Evolutionary conservation across 495 filamentous ascomycete genomes (phyloP).

Genomic region (Hypoxylon rickii): DNA sequence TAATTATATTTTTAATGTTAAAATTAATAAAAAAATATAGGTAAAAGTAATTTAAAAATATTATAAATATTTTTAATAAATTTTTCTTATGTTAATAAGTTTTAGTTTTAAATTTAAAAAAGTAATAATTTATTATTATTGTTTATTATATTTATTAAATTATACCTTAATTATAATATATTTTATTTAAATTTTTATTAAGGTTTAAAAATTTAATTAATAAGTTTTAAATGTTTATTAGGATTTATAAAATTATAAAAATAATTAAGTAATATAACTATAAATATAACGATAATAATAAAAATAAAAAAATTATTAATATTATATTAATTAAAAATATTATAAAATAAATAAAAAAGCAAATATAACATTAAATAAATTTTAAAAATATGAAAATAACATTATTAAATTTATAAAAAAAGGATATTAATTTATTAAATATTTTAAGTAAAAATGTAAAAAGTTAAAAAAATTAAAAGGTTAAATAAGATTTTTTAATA

Average conservation of each 20-base stretch:
- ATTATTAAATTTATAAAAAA: constrained; percentile 8
- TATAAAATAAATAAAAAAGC: not conserved
- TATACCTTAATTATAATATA: not conserved
- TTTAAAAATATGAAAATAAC: not conserved
- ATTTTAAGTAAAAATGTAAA: not conserved
- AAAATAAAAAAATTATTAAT: constrained; percentile 2
- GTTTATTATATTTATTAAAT: not conserved
- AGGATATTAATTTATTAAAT: constrained; percentile 1
- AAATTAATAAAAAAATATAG: not conserved
- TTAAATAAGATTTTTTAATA: not conserved
- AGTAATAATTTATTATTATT: not conserved
- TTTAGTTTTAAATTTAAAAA: not conserved
- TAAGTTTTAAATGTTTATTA: not conserved
- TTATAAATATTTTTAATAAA: constrained; percentile 4
- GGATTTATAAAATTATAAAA: not conserved
- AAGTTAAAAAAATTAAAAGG: not conserved
- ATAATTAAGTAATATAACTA: not conserved
- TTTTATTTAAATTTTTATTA: not conserved
- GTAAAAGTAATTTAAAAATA: not conserved
- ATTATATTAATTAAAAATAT: not conserved
- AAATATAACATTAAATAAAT: constrained; percentile 1
- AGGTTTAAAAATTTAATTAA: not conserved
- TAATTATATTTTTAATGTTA: not conserved
- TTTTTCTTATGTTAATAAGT: constrained; percentile 2
- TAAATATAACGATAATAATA: constrained; percentile 1